phyloP scores from a whole-genome alignment of 2,329 filamentous ascomycete species.

The Neofusicoccum kwambonambiense region DNA sequence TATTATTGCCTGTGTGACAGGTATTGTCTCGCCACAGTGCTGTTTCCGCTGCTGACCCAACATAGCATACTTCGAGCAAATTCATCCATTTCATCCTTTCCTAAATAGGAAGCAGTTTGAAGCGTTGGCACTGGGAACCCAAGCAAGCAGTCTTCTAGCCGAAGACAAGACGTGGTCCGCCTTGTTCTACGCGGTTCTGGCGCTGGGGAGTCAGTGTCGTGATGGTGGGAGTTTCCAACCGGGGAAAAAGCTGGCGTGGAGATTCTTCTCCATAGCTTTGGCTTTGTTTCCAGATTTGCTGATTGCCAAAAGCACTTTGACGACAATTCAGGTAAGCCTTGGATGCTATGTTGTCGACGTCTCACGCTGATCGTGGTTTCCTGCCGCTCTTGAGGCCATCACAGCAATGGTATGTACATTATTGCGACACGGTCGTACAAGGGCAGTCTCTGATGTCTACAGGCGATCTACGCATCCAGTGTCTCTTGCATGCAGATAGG shows the following conservation, averaged over 20 bases:
- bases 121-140: conserved; percentile 26
- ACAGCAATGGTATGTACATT: conserved; percentile 22
- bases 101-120: conserved; percentile 40
- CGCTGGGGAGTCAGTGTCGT: conserved; percentile 39
- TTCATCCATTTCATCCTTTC: conserved; percentile 44
- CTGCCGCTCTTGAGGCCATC: conserved; percentile 19
- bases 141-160: conserved; percentile 27
- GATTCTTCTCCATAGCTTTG: conserved; percentile 40
- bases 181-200: conserved; percentile 40
- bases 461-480: conserved; percentile 37
- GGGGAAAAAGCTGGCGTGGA: conserved; percentile 41
- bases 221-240: conserved; percentile 41
- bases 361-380: too few species aligned
- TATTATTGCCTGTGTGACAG: not conserved
- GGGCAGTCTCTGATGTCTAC: not conserved
- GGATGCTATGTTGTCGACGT: too few species aligned
- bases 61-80: conserved; percentile 41
- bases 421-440: too few species aligned
- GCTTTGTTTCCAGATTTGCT: conserved; percentile 36
- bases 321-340: conserved; percentile 24
- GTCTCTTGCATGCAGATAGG: conserved; percentile 36
- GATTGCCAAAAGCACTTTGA: conserved; percentile 25
- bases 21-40: not conserved
- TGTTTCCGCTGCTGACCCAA: not conserved
- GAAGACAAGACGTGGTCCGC: conserved; percentile 36